Percentiles rank a stretch among this genome's conserved stretches.
Conservation (phyloP, 768 basidiomycete species). For the Rhizopogon salebrosus region DNA sequence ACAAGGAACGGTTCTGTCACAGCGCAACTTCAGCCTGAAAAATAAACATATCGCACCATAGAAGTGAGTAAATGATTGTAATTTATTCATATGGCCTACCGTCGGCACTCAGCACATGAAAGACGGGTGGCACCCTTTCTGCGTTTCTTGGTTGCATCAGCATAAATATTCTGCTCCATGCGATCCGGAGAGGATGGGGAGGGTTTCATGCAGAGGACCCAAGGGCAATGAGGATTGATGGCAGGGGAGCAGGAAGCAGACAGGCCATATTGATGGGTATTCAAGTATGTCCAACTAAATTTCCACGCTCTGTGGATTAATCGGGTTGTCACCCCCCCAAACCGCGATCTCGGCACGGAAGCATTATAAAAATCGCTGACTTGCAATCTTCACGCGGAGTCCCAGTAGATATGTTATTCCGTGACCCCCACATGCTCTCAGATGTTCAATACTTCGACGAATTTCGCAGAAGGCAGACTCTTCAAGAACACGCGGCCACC, state of each 20-base stretch:
- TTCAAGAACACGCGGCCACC: not conserved
- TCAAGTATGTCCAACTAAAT: conserved; percentile 1
- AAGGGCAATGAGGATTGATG: conserved; percentile 31
- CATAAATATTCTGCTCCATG: conserved; percentile 22
- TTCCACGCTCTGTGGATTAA: not conserved
- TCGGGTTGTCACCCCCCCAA: not conserved
- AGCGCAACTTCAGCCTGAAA: conserved; percentile 33
- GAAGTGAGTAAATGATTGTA: not conserved
- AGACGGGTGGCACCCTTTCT: conserved; percentile 71
- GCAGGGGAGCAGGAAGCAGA: conserved; percentile 16
- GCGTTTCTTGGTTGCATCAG: conserved; percentile 47
- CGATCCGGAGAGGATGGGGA: not conserved
- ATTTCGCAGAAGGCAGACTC: not conserved
- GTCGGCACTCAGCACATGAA: conserved; percentile 76
- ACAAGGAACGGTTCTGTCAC: conserved; percentile 74
- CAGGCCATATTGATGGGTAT: conserved; percentile 8
- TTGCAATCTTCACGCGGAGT: not conserved
- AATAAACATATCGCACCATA: not conserved
- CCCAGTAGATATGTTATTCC: not conserved
- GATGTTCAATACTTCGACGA: too few relatives aligned
- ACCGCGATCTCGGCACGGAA: not conserved
- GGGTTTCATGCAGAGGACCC: conserved; percentile 7
- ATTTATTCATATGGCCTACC: conserved; percentile 33
- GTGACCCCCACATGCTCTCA: not conserved
- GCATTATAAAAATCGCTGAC: not conserved